phyloP scores from a whole-genome alignment of 1,139 yeast genomes.

The Candida buenavistaensis region DNA sequence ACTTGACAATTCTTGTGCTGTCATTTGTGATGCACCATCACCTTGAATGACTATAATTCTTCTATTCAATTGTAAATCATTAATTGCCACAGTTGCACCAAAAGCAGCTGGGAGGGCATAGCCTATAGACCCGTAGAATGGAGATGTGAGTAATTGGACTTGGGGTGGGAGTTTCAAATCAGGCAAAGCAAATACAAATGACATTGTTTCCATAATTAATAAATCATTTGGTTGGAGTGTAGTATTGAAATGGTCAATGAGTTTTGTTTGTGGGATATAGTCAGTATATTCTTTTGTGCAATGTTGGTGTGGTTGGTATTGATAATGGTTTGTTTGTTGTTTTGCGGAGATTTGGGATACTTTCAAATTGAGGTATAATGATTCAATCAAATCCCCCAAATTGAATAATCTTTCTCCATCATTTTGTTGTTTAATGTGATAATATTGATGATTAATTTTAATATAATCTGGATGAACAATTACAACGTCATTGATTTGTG shows the following conservation, averaged over 20 bases:
- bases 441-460: slow-evolving; percentile 24
- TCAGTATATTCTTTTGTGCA: slow-evolving; percentile 3
- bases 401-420: slow-evolving; percentile 22
- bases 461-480: slow-evolving; percentile 39
- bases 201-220: slow-evolving; percentile 74
- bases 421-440: slow-evolving; percentile 22
- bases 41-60: slow-evolving; percentile 76
- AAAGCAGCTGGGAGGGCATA: slow-evolving; percentile 82
- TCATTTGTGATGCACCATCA: slow-evolving; percentile 92
- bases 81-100: slow-evolving; percentile 72
- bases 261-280: slow-evolving; percentile 26
- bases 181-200: slow-evolving; percentile 70
- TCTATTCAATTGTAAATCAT: slow-evolving; percentile 50
- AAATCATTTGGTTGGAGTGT: slow-evolving; percentile 61
- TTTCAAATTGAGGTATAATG: slow-evolving; percentile 12
- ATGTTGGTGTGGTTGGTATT: slow-evolving; percentile 7
- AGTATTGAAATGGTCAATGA: slow-evolving; percentile 31
- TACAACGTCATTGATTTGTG: slow-evolving; percentile 23
- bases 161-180: slow-evolving; percentile 60
- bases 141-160: slow-evolving; percentile 57
- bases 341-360: slow-evolving; percentile 6
- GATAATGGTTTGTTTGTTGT: slow-evolving; percentile 3
- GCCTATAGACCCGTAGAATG: slow-evolving; percentile 82
- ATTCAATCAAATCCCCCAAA: slow-evolving; percentile 21
- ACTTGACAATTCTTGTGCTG: slow-evolving; percentile 76